Conservation (phyloP, 2,329 filamentous ascomycete species). For the Pleochaeta shiraiana region DNA sequence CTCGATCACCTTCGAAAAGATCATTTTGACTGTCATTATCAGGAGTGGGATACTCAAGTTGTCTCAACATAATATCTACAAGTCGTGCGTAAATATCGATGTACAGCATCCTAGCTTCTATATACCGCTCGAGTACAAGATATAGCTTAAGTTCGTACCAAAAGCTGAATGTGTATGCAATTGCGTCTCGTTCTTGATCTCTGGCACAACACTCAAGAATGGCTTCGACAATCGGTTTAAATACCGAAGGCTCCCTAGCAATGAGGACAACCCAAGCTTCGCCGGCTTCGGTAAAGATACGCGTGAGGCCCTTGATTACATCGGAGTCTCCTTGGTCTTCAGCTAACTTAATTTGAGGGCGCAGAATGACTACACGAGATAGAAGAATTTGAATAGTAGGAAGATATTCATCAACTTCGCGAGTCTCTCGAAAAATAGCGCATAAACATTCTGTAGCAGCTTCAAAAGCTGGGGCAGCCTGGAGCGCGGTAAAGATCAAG, state of each 20-base stretch:
- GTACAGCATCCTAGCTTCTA: conserved; percentile 53
- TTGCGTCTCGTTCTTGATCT: conserved; percentile 76
- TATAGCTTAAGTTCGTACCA: conserved; percentile 99
- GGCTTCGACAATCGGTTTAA: conserved; percentile 67
- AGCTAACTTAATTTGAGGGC: conserved; percentile 51
- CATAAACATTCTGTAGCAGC: conserved; percentile 84
- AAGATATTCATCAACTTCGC: conserved; percentile 79
- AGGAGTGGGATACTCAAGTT: conserved; percentile 66
- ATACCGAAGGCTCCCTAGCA: conserved; percentile 60
- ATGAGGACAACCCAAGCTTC: conserved; percentile 90
- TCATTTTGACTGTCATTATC: conserved; percentile 45
- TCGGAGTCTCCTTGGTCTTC: conserved; percentile 69
- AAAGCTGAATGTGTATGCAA: conserved; percentile 86
- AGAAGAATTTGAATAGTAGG: conserved; percentile 64
- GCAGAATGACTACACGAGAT: conserved; percentile 55
- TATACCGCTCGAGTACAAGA: conserved; percentile 74
- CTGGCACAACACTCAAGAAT: conserved; percentile 79
- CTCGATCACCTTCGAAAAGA: conserved; percentile 85
- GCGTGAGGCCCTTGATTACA: conserved; percentile 68
- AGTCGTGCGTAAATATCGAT: conserved; percentile 70
- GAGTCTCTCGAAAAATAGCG: conserved; percentile 75
- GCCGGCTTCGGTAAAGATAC: conserved; percentile 79
- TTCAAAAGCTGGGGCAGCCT: conserved; percentile 58
- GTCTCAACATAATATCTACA: conserved; percentile 80
- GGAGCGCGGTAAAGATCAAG: conserved; percentile 56